These are phyloP conservation scores for Helianthus tuberosus DNA, from an alignment of 129 eudicot genomes.

Conservation along the genomic window DNA sequence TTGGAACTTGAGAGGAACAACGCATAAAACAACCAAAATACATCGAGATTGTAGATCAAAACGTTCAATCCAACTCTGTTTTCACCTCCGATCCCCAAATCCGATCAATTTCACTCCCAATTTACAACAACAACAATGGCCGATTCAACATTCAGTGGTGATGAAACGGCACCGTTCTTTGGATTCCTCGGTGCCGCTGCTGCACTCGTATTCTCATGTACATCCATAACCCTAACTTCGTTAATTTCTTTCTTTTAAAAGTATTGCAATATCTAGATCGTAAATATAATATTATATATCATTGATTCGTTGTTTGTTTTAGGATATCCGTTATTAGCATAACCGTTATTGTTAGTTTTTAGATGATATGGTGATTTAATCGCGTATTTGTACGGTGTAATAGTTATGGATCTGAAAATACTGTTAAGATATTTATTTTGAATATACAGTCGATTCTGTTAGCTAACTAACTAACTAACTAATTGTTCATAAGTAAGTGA, in stretches of 20 bases:
- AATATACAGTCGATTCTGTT: no score
- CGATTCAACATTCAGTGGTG: no score
- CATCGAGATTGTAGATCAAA: slow-evolving; percentile 8
- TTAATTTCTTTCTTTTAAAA: not conserved
- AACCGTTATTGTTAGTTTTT: not conserved
- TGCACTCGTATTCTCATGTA: slow-evolving; percentile 46
- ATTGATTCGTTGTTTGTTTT: not conserved
- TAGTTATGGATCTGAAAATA: slow-evolving; percentile 6
- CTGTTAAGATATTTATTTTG: no score
- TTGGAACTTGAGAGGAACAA: slow-evolving; percentile 35
- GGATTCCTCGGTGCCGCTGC: no score
- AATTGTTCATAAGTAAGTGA: no score
- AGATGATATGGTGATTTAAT: slow-evolving; percentile 9
- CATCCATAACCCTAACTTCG: slow-evolving; percentile 13
- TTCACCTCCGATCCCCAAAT: slow-evolving; percentile 24
- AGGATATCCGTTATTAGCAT: not conserved
- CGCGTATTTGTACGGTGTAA: not conserved
- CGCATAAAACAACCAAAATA: slow-evolving; percentile 22
- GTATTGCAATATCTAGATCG: slow-evolving; percentile 18
- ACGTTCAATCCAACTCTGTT: slow-evolving; percentile 14
- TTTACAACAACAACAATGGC: no score
- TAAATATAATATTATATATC: not conserved
- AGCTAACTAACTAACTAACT: no score
- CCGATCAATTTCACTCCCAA: no score
- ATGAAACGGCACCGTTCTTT: no score